These are phyloP conservation scores for Diaporthe caulivora DNA, from an alignment of 2,329 filamentous ascomycete genomes.

Conservation along the genomic window DNA sequence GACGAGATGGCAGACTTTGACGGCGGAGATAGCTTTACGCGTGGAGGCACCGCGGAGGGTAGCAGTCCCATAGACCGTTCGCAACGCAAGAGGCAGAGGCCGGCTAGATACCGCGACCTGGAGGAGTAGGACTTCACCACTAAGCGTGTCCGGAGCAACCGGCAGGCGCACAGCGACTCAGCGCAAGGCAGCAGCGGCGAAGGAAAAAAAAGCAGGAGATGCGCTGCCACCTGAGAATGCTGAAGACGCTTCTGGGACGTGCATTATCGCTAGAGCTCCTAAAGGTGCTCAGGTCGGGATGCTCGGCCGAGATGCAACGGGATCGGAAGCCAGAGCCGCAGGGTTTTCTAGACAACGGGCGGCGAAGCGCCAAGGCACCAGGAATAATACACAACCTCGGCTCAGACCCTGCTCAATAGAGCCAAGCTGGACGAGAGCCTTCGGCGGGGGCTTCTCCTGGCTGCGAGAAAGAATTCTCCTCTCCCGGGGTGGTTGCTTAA, in stretches of 20 bases:
- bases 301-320: neutral
- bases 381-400: neutral
- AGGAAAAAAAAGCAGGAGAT: too few species aligned
- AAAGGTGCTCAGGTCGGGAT: neutral
- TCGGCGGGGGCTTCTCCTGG: constrained; percentile 4
- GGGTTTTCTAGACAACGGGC: neutral
- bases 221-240: neutral
- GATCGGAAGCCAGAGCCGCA: neutral
- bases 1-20: constrained; percentile 35
- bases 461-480: neutral
- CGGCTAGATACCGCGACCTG: constrained; percentile 39
- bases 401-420: constrained; percentile 8
- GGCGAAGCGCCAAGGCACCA: neutral
- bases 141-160: constrained; percentile 18
- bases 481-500: constrained; percentile 19
- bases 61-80: constrained; percentile 37
- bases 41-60: constrained; percentile 35
- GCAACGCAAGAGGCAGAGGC: constrained; percentile 38
- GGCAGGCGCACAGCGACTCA: neutral
- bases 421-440: neutral
- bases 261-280: neutral
- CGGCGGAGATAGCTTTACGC: constrained; percentile 22
- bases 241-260: neutral
- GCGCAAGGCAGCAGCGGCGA: neutral
- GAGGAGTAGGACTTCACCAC: constrained; percentile 39